A percentile compares a stretch with the other conserved stretches of the same genome.
phyloP scores from a whole-genome alignment of 495 filamentous ascomycete genomes.

The Staphylotrichum tortipilum region DNA sequence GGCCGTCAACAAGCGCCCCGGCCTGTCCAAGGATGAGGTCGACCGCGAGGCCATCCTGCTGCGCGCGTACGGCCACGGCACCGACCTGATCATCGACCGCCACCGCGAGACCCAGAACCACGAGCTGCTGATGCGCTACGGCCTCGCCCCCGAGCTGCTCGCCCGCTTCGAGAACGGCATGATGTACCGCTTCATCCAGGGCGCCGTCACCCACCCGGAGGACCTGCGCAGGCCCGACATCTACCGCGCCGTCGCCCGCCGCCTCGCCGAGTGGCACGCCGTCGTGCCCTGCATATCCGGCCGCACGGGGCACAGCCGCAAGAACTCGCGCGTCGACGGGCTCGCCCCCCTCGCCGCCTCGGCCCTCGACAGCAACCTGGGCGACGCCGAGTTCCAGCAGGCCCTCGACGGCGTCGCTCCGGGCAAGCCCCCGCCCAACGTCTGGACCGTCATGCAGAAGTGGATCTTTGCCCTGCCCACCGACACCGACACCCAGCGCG shows the following conservation, averaged over 20 bases:
- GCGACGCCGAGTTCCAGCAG: constrained; percentile 31
- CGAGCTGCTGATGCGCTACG: constrained; percentile 63
- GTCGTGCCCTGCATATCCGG: constrained; percentile 53
- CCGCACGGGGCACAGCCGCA: constrained; percentile 29
- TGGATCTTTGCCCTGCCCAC: constrained; percentile 85
- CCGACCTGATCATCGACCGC: constrained; percentile 91
- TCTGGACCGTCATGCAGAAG: constrained; percentile 92
- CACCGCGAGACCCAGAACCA: constrained; percentile 67
- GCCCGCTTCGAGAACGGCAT: constrained; percentile 95
- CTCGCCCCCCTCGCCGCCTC: background rate
- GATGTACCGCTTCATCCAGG: constrained; percentile 83
- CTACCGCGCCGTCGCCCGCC: constrained; percentile 73
- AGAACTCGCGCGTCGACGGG: constrained; percentile 22
- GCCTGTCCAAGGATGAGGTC: constrained; percentile 65
- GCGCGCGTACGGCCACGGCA: constrained; percentile 89
- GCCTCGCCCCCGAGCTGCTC: constrained; percentile 76
- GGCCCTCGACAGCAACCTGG: constrained; percentile 15
- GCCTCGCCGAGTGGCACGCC: constrained; percentile 90
- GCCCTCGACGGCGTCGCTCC: constrained; percentile 50
- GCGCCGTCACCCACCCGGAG: constrained; percentile 65
- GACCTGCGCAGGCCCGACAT: constrained; percentile 64
- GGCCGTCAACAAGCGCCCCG: constrained; percentile 71
- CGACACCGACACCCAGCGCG: constrained; percentile 54
- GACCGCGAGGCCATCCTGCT: constrained; percentile 85
- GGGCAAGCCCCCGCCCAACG: constrained; percentile 59